Evolutionary conservation across 176 grass and related monocot genomes (phyloP).

Genomic region (Oryza australiensis): DNA sequence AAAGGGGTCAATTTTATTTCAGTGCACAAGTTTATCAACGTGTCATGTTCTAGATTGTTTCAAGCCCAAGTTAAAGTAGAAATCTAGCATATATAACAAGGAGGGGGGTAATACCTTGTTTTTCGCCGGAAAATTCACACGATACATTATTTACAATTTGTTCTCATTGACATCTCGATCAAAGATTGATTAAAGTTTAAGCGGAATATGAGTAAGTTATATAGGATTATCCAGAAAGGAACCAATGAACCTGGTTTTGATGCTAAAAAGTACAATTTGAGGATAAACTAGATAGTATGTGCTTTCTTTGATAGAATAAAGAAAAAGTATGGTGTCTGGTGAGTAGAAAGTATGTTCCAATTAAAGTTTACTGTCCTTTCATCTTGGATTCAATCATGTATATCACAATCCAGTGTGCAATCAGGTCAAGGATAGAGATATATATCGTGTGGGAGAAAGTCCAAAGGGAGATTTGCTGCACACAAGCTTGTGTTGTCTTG

Average conservation of each 20-base stretch:
- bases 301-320: conserved; percentile 12
- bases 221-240: neutral
- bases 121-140: neutral
- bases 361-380: conserved; percentile 19
- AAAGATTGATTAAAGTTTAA: neutral
- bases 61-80: neutral
- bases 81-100: neutral
- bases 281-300: conserved; percentile 28
- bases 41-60: conserved; percentile 29
- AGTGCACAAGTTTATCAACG: conserved; percentile 26
- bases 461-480: conserved; percentile 35
- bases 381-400: conserved; percentile 36
- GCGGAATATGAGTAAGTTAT: neutral
- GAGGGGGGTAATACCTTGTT: neutral
- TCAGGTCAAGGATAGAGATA: conserved; percentile 44
- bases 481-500: conserved; percentile 35
- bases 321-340: conserved; percentile 28
- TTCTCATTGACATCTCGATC: neutral
- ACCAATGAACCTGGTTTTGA: neutral
- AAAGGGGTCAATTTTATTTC: conserved; percentile 29
- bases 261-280: neutral
- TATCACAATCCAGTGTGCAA: conserved; percentile 32
- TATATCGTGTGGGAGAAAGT: conserved; percentile 40
- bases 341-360: neutral
- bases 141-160: neutral